phyloP scores from a whole-genome alignment of 2,329 filamentous ascomycete genomes.

The Rachicladosporium sp. region DNA sequence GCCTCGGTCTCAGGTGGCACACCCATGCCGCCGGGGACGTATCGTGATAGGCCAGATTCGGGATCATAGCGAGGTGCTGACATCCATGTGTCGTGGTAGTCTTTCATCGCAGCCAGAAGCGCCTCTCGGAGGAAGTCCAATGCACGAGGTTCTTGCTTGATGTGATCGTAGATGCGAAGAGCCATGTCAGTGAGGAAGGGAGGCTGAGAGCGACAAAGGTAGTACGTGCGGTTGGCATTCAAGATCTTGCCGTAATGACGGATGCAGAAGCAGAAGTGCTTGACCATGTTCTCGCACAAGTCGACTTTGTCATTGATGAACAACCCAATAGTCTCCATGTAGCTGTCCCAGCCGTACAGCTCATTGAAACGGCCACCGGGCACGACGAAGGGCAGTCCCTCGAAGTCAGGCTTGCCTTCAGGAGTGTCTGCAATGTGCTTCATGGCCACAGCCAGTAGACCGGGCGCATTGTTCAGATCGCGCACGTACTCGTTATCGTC shows the following conservation, averaged over 20 bases:
- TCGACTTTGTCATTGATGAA: slow-evolving; percentile 75
- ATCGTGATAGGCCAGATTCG: slow-evolving; percentile 67
- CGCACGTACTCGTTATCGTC: slow-evolving; percentile 67
- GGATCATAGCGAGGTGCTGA: slow-evolving; percentile 58
- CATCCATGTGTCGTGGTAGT: slow-evolving; percentile 86
- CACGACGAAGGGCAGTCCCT: slow-evolving; percentile 88
- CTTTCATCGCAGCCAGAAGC: slow-evolving; percentile 87
- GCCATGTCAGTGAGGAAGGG: slow-evolving; percentile 98
- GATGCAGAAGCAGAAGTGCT: slow-evolving; percentile 96
- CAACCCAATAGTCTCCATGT: slow-evolving; percentile 91
- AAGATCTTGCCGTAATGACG: slow-evolving; percentile 97
- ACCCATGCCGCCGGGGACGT: slow-evolving; percentile 69
- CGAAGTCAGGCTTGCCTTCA: slow-evolving; percentile 58
- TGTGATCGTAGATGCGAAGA: slow-evolving; percentile 82
- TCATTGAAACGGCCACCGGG: slow-evolving; percentile 97
- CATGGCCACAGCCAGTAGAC: slow-evolving; percentile 81
- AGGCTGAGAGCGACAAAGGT: slow-evolving; percentile 84
- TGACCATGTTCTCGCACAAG: slow-evolving; percentile 85
- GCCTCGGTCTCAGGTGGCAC: slow-evolving; percentile 89
- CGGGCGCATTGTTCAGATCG: slow-evolving; percentile 75
- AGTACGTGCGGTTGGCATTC: slow-evolving; percentile 93
- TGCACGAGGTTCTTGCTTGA: slow-evolving; percentile 71
- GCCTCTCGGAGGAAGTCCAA: slow-evolving; percentile 69
- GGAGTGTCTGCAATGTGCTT: slow-evolving; percentile 50
- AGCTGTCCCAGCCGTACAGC: slow-evolving; percentile 96